These are phyloP conservation scores for Davidsoniella eucalypti DNA, from an alignment of 2,329 filamentous ascomycete genomes.

Conservation along the genomic window DNA sequence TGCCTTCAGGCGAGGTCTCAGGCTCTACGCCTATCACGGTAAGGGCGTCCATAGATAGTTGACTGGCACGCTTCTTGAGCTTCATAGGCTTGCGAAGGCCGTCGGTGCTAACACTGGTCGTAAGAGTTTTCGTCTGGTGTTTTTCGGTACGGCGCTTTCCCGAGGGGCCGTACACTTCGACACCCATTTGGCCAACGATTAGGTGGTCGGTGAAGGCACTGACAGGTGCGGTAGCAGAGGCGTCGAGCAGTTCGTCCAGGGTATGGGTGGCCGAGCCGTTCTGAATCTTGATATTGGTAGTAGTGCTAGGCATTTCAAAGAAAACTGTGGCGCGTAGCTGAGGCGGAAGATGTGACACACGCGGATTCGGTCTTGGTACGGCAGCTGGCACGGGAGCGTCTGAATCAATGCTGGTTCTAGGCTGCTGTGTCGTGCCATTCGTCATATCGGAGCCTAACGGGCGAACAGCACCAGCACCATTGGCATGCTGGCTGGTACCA, in stretches of 20 bases:
- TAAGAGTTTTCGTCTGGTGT: slow-evolving; percentile 16
- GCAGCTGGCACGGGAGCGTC: slow-evolving; percentile 3
- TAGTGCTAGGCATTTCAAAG: slow-evolving; percentile 54
- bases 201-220: slow-evolving; percentile 83
- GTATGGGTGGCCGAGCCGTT: slow-evolving; percentile 77
- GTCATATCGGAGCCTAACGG: neutral
- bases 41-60: slow-evolving; percentile 8
- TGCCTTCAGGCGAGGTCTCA: neutral
- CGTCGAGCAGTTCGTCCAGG: slow-evolving; percentile 80
- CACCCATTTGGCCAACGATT: slow-evolving; percentile 58
- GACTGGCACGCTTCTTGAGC: slow-evolving; percentile 6
- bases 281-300: slow-evolving; percentile 40
- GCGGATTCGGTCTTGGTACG: slow-evolving; percentile 5
- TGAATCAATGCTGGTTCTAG: too few relatives aligned
- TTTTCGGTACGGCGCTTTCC: slow-evolving; percentile 26
- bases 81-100: slow-evolving; percentile 9
- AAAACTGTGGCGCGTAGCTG: slow-evolving; percentile 82
- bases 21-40: neutral
- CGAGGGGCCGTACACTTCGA: slow-evolving; percentile 50
- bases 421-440: too few relatives aligned
- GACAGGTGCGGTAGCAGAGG: slow-evolving; percentile 73
- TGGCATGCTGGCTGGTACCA: slow-evolving; percentile 1
- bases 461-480: neutral
- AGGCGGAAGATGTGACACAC: slow-evolving; percentile 41
- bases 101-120: slow-evolving; percentile 6